Percentiles rank a stretch among this genome's conserved stretches.
phyloP scores from a whole-genome alignment of 2,329 filamentous ascomycete species.

The Trematosphaeria pertusa region DNA sequence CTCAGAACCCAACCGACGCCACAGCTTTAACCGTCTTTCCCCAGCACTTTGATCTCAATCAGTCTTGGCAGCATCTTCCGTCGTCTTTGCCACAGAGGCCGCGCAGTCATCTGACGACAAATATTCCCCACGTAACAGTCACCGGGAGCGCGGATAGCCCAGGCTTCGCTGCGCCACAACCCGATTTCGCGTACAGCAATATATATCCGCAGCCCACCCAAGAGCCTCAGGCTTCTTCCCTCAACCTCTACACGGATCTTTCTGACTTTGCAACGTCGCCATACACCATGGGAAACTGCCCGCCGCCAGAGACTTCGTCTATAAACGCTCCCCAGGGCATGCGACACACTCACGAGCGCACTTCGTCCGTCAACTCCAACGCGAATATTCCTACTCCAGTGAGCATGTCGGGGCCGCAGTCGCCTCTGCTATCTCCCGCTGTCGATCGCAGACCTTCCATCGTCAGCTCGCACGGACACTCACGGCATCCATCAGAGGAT shows the following conservation, averaged over 20 bases:
- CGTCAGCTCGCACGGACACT: constrained; percentile 30
- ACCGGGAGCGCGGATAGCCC: constrained; percentile 34
- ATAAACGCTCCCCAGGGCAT: constrained; percentile 28
- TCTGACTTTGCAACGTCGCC: constrained; percentile 12
- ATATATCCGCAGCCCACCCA: constrained; percentile 34
- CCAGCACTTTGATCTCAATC: constrained; percentile 33
- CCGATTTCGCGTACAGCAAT: constrained; percentile 31
- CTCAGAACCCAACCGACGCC: constrained; percentile 37
- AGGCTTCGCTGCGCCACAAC: constrained; percentile 42
- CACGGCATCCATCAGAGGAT: constrained; percentile 34
- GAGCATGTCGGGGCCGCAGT: constrained; percentile 39
- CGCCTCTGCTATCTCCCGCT: constrained; percentile 36
- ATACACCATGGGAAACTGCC: constrained; percentile 35
- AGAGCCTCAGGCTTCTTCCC: constrained; percentile 40
- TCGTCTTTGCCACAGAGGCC: constrained; percentile 38
- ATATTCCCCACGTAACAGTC: constrained; percentile 40
- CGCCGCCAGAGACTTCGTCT: constrained; percentile 25
- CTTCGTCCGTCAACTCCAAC: constrained; percentile 35
- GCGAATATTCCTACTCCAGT: constrained; percentile 45
- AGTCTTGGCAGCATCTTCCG: constrained; percentile 36
- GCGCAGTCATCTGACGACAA: constrained; percentile 44
- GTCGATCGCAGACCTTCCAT: constrained; percentile 28
- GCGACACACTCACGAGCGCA: constrained; percentile 44
- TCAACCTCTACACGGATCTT: constrained; percentile 30
- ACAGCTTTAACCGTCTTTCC: constrained; percentile 36